Evolutionary conservation across 1,284 basidiomycete species (phyloP).

Genomic region (Fomitopsis palustris): DNA sequence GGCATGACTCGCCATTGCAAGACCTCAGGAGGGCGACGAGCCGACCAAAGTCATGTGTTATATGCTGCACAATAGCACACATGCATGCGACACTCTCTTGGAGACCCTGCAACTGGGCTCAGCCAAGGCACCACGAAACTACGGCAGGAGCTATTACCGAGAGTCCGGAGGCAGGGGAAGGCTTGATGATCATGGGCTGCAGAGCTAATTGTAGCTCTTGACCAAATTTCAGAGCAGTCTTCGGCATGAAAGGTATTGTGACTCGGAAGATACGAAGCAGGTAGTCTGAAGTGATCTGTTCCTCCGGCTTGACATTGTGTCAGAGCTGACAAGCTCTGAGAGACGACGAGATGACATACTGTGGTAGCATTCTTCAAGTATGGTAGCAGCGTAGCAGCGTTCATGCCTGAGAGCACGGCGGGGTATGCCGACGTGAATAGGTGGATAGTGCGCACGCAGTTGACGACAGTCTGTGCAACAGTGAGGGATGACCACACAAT

Average conservation of each 20-base stretch:
- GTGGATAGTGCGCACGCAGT: slow-evolving; percentile 82
- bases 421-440: slow-evolving; percentile 81
- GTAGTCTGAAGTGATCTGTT: slow-evolving; percentile 79
- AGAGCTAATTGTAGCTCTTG: slow-evolving; percentile 78
- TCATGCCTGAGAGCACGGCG: slow-evolving; percentile 72
- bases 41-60: slow-evolving; percentile 83
- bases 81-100: slow-evolving; percentile 92
- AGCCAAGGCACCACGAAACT: not conserved
- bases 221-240: slow-evolving; percentile 83
- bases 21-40: slow-evolving; percentile 79
- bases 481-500: slow-evolving; percentile 5
- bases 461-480: slow-evolving; percentile 63
- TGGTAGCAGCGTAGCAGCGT: slow-evolving; percentile 80
- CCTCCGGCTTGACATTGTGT: slow-evolving; percentile 58
- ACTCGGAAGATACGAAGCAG: slow-evolving; percentile 85
- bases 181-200: slow-evolving; percentile 86
- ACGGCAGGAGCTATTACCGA: slow-evolving; percentile 35
- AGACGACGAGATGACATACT: slow-evolving; percentile 37
- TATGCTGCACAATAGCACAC: slow-evolving; percentile 77
- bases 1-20: slow-evolving; percentile 61
- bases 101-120: slow-evolving; percentile 50
- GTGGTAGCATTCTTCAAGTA: slow-evolving; percentile 82
- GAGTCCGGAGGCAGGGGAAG: slow-evolving; percentile 61
- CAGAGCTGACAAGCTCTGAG: not conserved
- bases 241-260: slow-evolving; percentile 85